phyloP scores from a whole-genome alignment of 305 asterid species.

The Solanum hybrid region DNA sequence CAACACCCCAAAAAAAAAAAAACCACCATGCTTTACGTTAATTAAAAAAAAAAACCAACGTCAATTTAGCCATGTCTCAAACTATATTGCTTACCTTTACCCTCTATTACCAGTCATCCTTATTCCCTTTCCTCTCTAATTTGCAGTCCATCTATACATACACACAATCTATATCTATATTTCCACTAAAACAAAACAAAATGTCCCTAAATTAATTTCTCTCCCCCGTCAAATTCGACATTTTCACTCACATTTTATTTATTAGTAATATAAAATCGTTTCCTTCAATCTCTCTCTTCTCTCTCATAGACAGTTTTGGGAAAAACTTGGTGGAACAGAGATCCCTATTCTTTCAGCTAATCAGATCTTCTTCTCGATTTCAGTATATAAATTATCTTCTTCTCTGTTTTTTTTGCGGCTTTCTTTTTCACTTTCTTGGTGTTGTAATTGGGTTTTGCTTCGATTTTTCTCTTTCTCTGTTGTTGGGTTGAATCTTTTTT shows the following conservation, averaged over 20 bases:
- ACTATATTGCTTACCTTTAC: background rate
- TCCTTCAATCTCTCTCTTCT: constrained; percentile 21
- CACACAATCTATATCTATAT: constrained; percentile 11
- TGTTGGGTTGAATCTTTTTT: background rate
- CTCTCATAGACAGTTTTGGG: constrained; percentile 44
- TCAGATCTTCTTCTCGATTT: constrained; percentile 10
- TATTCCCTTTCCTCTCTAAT: background rate
- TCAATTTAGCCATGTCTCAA: background rate
- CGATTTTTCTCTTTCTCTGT: background rate
- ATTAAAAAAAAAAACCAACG: background rate
- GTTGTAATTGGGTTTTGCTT: background rate
- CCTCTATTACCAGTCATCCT: background rate
- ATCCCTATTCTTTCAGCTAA: constrained; percentile 45
- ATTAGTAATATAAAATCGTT: constrained; percentile 14
- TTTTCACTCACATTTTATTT: background rate
- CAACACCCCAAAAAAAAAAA: background rate
- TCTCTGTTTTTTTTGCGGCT: background rate
- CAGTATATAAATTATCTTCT: background rate
- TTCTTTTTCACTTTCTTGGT: background rate
- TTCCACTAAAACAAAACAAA: background rate
- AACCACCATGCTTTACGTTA: background rate
- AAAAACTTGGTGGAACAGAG: constrained; percentile 39
- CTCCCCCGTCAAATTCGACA: constrained; percentile 7
- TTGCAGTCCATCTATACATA: constrained; percentile 9
- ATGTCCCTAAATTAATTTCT: background rate